phyloP scores from a whole-genome alignment of 371 early-diverging fungal species.

The Apophysomyces trapeziformis region DNA sequence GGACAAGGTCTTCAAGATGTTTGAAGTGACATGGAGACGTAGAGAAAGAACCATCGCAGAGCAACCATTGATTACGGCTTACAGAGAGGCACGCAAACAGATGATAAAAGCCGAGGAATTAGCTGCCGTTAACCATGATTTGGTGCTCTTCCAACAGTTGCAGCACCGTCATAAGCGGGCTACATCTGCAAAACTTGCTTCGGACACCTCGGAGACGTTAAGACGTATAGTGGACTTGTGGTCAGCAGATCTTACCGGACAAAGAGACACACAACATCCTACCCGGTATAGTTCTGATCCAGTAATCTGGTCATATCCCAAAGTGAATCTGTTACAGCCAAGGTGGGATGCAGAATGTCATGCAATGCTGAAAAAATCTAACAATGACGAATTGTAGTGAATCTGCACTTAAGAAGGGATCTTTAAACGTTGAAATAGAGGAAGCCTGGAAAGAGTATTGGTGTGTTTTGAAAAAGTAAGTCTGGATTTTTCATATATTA shows the following conservation, averaged over 20 bases:
- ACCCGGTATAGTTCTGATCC: not conserved
- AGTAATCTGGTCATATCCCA: not conserved
- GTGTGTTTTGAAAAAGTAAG: constrained; percentile 5
- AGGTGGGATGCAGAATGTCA: not conserved
- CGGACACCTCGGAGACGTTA: not conserved
- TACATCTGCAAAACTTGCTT: not conserved
- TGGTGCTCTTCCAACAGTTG: not conserved
- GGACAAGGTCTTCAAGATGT: not conserved
- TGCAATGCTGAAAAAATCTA: not conserved
- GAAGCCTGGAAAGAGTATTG: not conserved
- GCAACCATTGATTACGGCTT: not conserved
- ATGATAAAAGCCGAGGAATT: not conserved
- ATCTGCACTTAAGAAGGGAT: not conserved
- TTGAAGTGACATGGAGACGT: not conserved
- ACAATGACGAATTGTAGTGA: not conserved
- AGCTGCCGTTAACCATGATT: not conserved
- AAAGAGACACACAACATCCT: not conserved
- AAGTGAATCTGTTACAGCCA: not conserved
- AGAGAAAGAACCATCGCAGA: not conserved
- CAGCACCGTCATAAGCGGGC: not conserved
- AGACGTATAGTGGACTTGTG: not conserved
- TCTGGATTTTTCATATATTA: not conserved
- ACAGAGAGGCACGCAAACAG: not conserved
- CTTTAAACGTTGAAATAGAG: not conserved
- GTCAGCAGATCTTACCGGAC: not conserved